phyloP scores from a whole-genome alignment of 2,329 filamentous ascomycete species.

The Fusarium pseudonygamai region DNA sequence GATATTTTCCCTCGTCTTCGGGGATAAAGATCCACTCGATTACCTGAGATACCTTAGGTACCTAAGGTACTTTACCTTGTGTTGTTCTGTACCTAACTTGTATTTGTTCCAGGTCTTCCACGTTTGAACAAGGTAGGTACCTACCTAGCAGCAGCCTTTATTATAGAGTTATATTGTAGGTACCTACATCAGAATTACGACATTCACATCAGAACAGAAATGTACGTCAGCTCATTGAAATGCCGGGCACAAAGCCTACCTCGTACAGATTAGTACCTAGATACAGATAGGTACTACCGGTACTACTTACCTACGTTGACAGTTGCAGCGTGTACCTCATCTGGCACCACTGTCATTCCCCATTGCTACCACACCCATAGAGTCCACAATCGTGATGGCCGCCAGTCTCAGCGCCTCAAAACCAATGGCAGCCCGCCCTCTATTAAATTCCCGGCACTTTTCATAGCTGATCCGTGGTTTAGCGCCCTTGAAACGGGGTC shows the following conservation, averaged over 20 bases:
- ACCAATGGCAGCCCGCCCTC: slow-evolving; percentile 25
- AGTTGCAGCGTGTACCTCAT: slow-evolving; percentile 17
- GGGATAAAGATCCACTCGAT: slow-evolving; percentile 8
- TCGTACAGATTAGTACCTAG: background rate
- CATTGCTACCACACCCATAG: slow-evolving; percentile 26
- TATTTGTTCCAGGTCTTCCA: background rate
- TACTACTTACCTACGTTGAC: slow-evolving; percentile 24
- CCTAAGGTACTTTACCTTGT: background rate
- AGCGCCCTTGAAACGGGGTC: slow-evolving; percentile 31
- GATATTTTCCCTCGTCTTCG: background rate
- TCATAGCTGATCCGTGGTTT: slow-evolving; percentile 26
- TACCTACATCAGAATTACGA: background rate
- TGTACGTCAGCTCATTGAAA: background rate
- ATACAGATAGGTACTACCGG: background rate
- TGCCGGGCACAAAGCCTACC: background rate
- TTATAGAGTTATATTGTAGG: background rate
- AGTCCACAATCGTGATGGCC: slow-evolving; percentile 24
- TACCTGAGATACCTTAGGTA: background rate
- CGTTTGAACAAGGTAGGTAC: background rate
- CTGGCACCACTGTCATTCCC: slow-evolving; percentile 19
- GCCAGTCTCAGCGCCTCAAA: slow-evolving; percentile 10
- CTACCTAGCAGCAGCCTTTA: background rate
- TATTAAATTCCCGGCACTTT: slow-evolving; percentile 34
- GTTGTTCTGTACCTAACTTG: background rate
- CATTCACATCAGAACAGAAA: background rate